Conservation (phyloP, 306 rosid genomes). For the Ziziphus jujuba region DNA sequence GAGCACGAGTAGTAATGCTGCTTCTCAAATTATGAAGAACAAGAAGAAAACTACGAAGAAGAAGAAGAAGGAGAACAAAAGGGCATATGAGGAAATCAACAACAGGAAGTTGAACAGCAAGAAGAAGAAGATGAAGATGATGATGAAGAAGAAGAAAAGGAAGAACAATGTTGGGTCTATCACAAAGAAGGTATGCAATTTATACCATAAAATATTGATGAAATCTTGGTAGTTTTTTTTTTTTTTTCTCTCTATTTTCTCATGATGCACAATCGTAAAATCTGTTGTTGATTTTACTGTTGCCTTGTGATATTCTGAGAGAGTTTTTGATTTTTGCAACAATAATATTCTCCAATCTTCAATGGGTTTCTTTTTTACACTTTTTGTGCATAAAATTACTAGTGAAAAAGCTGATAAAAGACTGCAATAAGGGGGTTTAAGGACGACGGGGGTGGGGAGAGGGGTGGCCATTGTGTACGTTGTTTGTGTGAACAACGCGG, state of each 20-base stretch:
- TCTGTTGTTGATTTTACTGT: constrained; percentile 19
- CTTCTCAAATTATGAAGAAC: constrained; percentile 26
- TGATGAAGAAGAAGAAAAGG: constrained; percentile 38
- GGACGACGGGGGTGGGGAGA: constrained; percentile 27
- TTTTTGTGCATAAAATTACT: constrained; percentile 55
- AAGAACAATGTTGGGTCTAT: constrained; percentile 21
- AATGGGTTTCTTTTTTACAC: constrained; percentile 35
- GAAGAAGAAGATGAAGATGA: constrained; percentile 33
- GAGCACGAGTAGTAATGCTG: constrained; percentile 18
- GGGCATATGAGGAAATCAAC: constrained; percentile 17
- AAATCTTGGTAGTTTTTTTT: constrained; percentile 7
- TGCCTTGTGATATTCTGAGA: constrained; percentile 27
- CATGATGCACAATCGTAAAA: background rate
- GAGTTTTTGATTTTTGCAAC: constrained; percentile 21
- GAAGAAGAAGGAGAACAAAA: constrained; percentile 38
- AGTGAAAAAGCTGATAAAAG: constrained; percentile 64
- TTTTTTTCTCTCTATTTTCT: background rate
- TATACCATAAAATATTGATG: constrained; percentile 42
- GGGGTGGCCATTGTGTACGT: too few species aligned
- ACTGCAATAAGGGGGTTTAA: constrained; percentile 25
- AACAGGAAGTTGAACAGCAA: background rate
- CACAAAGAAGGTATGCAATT: constrained; percentile 60
- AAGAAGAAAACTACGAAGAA: constrained; percentile 43
- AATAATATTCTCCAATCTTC: constrained; percentile 25
- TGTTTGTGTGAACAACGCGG: constrained; percentile 36